Conservation (phyloP, 192 early-diverging fungal genomes). For the Dimargaris verticillata region DNA sequence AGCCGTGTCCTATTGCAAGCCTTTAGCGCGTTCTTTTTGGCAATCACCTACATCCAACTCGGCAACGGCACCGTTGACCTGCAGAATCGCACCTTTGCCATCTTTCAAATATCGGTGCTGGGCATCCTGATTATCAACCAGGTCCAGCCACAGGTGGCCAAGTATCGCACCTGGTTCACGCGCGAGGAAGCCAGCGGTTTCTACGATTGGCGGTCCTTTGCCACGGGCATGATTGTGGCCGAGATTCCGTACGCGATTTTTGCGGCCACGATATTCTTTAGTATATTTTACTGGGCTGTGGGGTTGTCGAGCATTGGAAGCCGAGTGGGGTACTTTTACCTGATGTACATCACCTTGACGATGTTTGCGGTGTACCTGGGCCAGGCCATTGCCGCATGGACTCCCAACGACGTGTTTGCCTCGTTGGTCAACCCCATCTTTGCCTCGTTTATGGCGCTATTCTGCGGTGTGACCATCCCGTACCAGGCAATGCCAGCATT, state of each 20-base stretch:
- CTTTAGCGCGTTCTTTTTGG: conserved; percentile 39
- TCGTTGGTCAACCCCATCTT: conserved; percentile 45
- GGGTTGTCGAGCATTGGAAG: conserved; percentile 29
- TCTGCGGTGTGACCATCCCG: conserved; percentile 43
- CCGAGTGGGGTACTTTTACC: conserved; percentile 41
- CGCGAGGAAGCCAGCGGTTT: conserved; percentile 44
- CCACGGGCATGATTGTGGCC: conserved; percentile 35
- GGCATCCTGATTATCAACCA: conserved; percentile 41
- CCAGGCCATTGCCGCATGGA: conserved; percentile 36
- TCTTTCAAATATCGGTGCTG: conserved; percentile 31
- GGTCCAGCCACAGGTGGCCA: conserved; percentile 44
- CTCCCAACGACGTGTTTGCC: conserved; percentile 35
- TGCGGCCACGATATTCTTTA: conserved; percentile 33
- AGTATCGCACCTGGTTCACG: conserved; percentile 37
- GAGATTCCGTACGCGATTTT: conserved; percentile 46
- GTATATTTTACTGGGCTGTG: conserved; percentile 42
- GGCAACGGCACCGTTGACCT: conserved; percentile 32
- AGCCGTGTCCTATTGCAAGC: conserved; percentile 38
- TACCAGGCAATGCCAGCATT: conserved; percentile 35
- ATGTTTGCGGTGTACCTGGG: conserved; percentile 35
- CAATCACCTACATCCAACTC: conserved; percentile 51
- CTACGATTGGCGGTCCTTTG: conserved; percentile 47
- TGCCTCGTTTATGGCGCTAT: conserved; percentile 35
- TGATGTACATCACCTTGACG: conserved; percentile 31
- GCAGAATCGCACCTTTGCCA: conserved; percentile 38